Evolutionary conservation across 805 yeast species (phyloP), one percentile per base, ranked within the genome.

Genomic region (Candida alai): DNA sequence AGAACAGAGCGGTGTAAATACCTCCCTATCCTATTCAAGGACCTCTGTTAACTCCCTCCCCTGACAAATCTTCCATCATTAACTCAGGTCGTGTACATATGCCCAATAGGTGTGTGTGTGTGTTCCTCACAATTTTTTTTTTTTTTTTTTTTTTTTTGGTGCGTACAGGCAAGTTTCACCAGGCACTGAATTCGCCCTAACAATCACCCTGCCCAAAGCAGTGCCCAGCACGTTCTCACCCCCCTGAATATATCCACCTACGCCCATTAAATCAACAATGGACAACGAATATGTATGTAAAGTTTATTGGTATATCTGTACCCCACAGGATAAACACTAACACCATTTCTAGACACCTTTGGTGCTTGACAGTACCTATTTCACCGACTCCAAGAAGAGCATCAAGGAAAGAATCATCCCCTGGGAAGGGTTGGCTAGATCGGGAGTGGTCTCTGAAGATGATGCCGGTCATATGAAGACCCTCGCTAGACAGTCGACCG

Each of bases 341-440:
- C 34, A 8, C 25, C 10, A 18, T 11, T 16, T 41, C 40, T 30
- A 54, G 58, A 28, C 57, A 19, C 64, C 61, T 39, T 63, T 70
- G 42, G 42, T 56, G 35, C 60, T 84, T 47, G 89, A 85, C 43
- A 81, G 86, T 56, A 72, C 72, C 20, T 78, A 73, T 47, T 67
- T 85, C 51, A 70, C 72, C 38, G 89, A 81, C 48, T 72, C 80
- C 34, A 70, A 81, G 47, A 68, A 72, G 44, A 77, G 76, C 41
- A 79, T 87, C 43, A 70, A 93, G 49, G 80, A 84, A 40, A 75
- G 93, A 44, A 79, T 89, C 20, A 76, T 88, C 36, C 94, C 95
- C 20, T 89, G 97, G 97, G 94, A 85, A 51, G 94, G 94, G 7
- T 78, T 84, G 48, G 80, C 84, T 8, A 72, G 95, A 36, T 80